These are phyloP conservation scores for Penicillium sp. DNA, from an alignment of 2,329 filamentous ascomycete genomes.

Conservation along the genomic window DNA sequence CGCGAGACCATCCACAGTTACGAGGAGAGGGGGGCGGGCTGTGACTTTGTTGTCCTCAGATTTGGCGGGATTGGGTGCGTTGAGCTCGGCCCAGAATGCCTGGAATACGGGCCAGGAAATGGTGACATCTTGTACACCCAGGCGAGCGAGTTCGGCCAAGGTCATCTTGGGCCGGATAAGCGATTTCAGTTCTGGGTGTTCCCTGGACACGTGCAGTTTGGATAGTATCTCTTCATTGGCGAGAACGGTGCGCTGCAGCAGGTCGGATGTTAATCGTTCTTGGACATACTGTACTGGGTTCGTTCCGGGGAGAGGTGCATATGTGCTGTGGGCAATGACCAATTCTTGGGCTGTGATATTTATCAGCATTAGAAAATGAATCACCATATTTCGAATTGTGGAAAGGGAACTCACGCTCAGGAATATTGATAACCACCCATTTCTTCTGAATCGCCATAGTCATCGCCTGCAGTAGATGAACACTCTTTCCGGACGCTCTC, in stretches of 20 bases:
- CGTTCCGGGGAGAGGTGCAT: slow-evolving; percentile 62
- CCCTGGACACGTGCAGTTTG: slow-evolving; percentile 46
- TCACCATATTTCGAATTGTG: background rate
- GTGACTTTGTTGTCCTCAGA: slow-evolving; percentile 33
- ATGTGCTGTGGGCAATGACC: slow-evolving; percentile 74
- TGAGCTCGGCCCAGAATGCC: slow-evolving; percentile 76
- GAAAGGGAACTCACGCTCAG: slow-evolving; percentile 64
- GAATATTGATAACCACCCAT: slow-evolving; percentile 86
- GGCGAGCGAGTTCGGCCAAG: slow-evolving; percentile 64
- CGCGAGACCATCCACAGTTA: slow-evolving; percentile 72
- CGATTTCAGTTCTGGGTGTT: slow-evolving; percentile 58
- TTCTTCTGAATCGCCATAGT: slow-evolving; percentile 74
- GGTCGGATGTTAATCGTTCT: slow-evolving; percentile 68
- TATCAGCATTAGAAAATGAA: background rate
- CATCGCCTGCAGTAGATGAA: slow-evolving; percentile 78
- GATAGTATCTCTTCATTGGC: slow-evolving; percentile 67
- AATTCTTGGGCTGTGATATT: slow-evolving; percentile 67
- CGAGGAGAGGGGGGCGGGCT: slow-evolving; percentile 61
- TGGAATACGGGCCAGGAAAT: slow-evolving; percentile 75
- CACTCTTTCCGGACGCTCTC: slow-evolving; percentile 77
- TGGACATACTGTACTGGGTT: slow-evolving; percentile 64
- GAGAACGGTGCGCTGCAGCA: slow-evolving; percentile 68
- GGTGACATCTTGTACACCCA: slow-evolving; percentile 70
- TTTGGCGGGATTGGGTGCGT: slow-evolving; percentile 45
- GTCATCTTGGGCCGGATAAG: slow-evolving; percentile 56